These are phyloP conservation scores for Pyronema domesticum DNA, from an alignment of 495 filamentous ascomycete genomes.

Conservation along the genomic window DNA sequence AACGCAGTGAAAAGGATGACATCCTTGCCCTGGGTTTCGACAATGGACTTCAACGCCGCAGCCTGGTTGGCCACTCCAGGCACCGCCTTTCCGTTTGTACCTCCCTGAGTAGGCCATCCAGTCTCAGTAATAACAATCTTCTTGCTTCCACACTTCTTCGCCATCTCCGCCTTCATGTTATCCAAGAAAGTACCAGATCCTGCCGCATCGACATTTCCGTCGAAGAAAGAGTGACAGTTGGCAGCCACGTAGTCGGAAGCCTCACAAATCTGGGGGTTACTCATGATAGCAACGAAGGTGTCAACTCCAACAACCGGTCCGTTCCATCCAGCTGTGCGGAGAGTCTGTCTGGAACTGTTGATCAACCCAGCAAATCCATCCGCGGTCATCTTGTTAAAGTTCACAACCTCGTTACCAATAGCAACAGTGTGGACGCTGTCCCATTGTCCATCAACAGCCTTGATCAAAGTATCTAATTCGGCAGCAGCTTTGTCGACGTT, in stretches of 20 bases:
- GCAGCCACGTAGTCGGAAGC: conserved; percentile 60
- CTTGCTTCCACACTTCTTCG: conserved; percentile 36
- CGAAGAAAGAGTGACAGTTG: conserved; percentile 77
- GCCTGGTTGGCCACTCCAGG: conserved; percentile 45
- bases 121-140: conserved; percentile 45
- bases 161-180: conserved; percentile 35
- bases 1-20: conserved; percentile 57
- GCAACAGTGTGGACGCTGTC: conserved; percentile 46
- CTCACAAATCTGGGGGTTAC: conserved; percentile 52
- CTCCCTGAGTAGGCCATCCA: conserved; percentile 63
- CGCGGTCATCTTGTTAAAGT: conserved; percentile 37
- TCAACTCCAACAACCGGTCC: conserved; percentile 68
- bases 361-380: conserved; percentile 34
- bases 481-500: conserved; percentile 38
- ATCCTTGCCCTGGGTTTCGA: conserved; percentile 33
- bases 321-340: conserved; percentile 38
- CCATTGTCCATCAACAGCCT: conserved; percentile 40
- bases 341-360: conserved; percentile 22
- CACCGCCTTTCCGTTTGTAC: conserved; percentile 44
- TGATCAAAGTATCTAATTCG: conserved; percentile 37
- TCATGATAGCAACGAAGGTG: conserved; percentile 47
- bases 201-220: conserved; percentile 36
- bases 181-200: conserved; percentile 47
- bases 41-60: conserved; percentile 45
- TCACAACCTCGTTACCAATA: conserved; percentile 69